Conservation (phyloP, 1,284 basidiomycete species). For the Apiotrichum montevideense region DNA sequence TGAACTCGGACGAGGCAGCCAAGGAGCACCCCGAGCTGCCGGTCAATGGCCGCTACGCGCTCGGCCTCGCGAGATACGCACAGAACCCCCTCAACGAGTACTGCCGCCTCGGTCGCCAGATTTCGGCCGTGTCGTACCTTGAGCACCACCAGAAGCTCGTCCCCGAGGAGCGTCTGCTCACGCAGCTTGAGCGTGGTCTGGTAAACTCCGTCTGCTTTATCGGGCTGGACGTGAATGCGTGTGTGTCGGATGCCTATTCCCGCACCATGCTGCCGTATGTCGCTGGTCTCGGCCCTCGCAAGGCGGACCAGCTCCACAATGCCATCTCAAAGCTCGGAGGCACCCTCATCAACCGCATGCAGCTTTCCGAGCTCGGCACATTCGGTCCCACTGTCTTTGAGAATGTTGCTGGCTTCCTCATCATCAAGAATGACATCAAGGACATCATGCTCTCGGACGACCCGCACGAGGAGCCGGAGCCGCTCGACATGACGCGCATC, state of each 20-base stretch:
- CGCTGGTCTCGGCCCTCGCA: slow-evolving; percentile 89
- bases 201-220: slow-evolving; percentile 86
- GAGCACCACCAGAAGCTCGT: slow-evolving; percentile 80
- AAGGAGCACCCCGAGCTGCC: slow-evolving; percentile 80
- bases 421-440: slow-evolving; percentile 67
- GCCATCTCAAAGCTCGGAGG: slow-evolving; percentile 68
- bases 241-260: slow-evolving; percentile 79
- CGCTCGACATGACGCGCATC: slow-evolving; percentile 90
- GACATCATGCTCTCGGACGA: slow-evolving; percentile 50
- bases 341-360: slow-evolving; percentile 72
- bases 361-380: slow-evolving; percentile 65
- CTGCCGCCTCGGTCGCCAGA: slow-evolving; percentile 74
- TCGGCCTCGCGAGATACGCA: slow-evolving; percentile 86
- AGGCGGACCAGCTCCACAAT: slow-evolving; percentile 78
- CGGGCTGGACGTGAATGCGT: slow-evolving; percentile 93
- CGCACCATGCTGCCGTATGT: slow-evolving; percentile 83
- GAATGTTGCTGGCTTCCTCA: slow-evolving; percentile 85
- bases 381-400: slow-evolving; percentile 81
- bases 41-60: slow-evolving; percentile 81
- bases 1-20: slow-evolving; percentile 77
- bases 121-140: slow-evolving; percentile 71
- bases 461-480: slow-evolving; percentile 64
- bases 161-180: slow-evolving; percentile 65
- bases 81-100: slow-evolving; percentile 94
- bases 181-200: slow-evolving; percentile 75